Base-by-base conservation (phyloP, 2,329 filamentous ascomycete species). In the Fusarium beomiforme region DNA sequence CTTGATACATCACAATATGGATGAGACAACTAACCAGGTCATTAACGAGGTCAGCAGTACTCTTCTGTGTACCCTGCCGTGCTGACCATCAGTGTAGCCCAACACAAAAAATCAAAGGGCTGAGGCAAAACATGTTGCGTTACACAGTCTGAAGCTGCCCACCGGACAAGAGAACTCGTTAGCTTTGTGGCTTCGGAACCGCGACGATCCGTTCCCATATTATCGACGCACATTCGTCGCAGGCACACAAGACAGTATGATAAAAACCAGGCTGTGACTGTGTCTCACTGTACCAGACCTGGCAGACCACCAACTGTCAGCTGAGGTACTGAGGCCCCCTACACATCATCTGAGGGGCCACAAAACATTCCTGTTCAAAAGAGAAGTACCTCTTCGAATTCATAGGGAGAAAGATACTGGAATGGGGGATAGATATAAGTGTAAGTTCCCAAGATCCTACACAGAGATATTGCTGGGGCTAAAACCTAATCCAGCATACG, bases 171-270 rank as follows among this genome's bases (percentile, higher is more conserved):
- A 31, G 1, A 29, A 24, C 2, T 4, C 51, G 5, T 21, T 54
- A 9, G 12, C 26, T 17, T n/a, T 24, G 24, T 54, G 51, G 51
- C 51, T 54, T 4, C 9, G 24, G 5, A 5, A 17, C 5, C 3
- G 0, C 2, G 50, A 54, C 1, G 50, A 54, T 1, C 36, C 50
- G 0, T 53, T 17, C 2, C 50, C 50, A 0, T 53, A 53, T 26
- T 7, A 2, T 0, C 10, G 34, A 16, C 24, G 5, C n/a, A n/a
- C n/a, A n/a, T n/a, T n/a, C n/a, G n/a, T n/a, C 2, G 3, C 3
- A 53, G 29, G n/a, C 10, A 9, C 26, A 42, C 6, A 37, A 8
- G 49, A 26, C 9, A 17, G 13, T 33, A 51, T 51, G 13, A 16
- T 11, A 19, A 42, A 14, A 9, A n/a, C 13, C 26, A 54, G 17